Evolutionary conservation across 345 rosid species (phyloP).

Genomic region (Gossypium arboreum): DNA sequence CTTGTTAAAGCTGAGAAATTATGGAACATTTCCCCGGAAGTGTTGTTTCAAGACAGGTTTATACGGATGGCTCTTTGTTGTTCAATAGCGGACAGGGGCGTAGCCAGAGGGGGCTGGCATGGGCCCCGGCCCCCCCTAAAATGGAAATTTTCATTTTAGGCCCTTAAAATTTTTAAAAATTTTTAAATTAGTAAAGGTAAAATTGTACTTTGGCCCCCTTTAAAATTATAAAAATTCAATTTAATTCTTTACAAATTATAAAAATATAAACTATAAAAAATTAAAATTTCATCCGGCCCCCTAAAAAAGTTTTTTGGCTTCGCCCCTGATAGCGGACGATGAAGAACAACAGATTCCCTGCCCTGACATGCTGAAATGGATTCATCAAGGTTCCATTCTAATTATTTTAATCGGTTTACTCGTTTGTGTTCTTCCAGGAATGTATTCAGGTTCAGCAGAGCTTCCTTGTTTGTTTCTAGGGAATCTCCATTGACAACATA

Average conservation of each 20-base stretch:
- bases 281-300: too few species aligned
- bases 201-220: too few species aligned
- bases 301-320: too few species aligned
- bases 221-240: too few species aligned
- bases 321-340: not conserved
- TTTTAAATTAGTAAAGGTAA: too few species aligned
- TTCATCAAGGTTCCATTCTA: slow-evolving; percentile 42
- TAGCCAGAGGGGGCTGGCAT: too few species aligned
- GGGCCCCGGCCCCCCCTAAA: too few species aligned
- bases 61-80: slow-evolving; percentile 57
- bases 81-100: not conserved
- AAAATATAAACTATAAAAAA: too few species aligned
- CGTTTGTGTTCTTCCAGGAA: slow-evolving; percentile 45
- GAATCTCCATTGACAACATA: slow-evolving; percentile 54
- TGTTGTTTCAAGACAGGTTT: slow-evolving; percentile 40
- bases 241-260: too few species aligned
- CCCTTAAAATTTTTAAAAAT: too few species aligned
- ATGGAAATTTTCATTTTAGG: too few species aligned
- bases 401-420: slow-evolving; percentile 49
- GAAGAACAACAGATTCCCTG: slow-evolving; percentile 44
- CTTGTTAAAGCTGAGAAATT: slow-evolving; percentile 67
- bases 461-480: slow-evolving; percentile 55
- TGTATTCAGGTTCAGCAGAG: slow-evolving; percentile 43
- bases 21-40: slow-evolving; percentile 40
- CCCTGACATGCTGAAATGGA: slow-evolving; percentile 51